Evolutionary conservation across 331 rosid genomes (phyloP).

Genomic region (Rosa hybrid): DNA sequence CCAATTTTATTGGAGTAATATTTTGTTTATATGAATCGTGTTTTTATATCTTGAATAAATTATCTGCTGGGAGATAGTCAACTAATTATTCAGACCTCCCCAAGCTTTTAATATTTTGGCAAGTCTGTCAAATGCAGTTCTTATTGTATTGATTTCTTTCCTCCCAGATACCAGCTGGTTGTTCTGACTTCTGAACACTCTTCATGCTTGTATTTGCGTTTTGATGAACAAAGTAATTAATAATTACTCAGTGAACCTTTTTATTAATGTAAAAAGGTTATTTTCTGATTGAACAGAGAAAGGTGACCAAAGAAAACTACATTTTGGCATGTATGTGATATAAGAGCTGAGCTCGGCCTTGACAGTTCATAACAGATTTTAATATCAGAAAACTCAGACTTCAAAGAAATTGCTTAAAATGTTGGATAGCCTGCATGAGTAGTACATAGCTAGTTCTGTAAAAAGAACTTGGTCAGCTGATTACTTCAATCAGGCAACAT

Average conservation of each 20-base stretch:
- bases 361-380: not conserved
- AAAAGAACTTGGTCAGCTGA: not conserved
- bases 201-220: not conserved
- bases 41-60: not conserved
- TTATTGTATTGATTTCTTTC: not conserved
- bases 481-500: conserved; percentile 2
- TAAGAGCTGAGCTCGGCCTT: not conserved
- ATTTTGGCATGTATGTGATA: not conserved
- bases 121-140: not conserved
- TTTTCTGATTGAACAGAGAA: not conserved
- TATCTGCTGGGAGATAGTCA: conserved; percentile 13
- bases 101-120: not conserved
- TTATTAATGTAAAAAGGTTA: not conserved
- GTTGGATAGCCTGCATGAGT: not conserved
- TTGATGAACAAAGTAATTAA: not conserved
- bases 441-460: not conserved
- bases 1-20: conserved; percentile 69
- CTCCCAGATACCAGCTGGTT: not conserved
- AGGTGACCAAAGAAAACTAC: not conserved
- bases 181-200: not conserved
- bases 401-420: not conserved
- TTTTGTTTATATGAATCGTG: not conserved
- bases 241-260: not conserved
- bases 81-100: conserved; percentile 8
- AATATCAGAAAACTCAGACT: not conserved